Evolutionary conservation across 345 rosid species (phyloP).

Genomic region (Gossypium turneri): DNA sequence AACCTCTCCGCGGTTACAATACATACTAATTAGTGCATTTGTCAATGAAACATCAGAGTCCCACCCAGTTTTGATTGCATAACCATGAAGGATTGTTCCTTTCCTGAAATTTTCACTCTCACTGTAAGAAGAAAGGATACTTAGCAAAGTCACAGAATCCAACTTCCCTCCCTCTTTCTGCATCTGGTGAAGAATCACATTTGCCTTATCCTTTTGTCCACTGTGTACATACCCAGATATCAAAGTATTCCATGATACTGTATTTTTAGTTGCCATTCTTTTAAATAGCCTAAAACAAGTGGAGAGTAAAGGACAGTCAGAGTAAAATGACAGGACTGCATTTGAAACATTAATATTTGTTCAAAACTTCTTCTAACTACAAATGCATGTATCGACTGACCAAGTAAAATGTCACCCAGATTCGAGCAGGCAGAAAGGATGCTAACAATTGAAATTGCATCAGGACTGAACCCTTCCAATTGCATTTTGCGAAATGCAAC

Average conservation of each 20-base stretch:
- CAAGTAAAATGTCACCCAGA: slow-evolving; percentile 24
- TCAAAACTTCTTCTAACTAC: slow-evolving; percentile 32
- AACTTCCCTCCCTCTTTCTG: slow-evolving; percentile 32
- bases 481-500: slow-evolving; percentile 38
- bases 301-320: slow-evolving; percentile 22
- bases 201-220: slow-evolving; percentile 36
- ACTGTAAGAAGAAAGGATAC: slow-evolving; percentile 24
- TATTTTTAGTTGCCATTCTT: slow-evolving; percentile 26
- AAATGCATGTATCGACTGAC: slow-evolving; percentile 45
- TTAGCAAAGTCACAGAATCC: slow-evolving; percentile 42
- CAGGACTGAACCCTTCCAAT: slow-evolving; percentile 30
- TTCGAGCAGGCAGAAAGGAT: slow-evolving; percentile 45
- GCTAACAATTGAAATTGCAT: slow-evolving; percentile 46
- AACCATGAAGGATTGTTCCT: slow-evolving; percentile 64
- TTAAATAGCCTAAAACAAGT: slow-evolving; percentile 31
- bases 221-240: slow-evolving; percentile 32
- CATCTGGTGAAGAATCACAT: slow-evolving; percentile 37
- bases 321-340: slow-evolving; percentile 39
- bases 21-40: slow-evolving; percentile 48
- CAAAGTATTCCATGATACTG: slow-evolving; percentile 42
- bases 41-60: slow-evolving; percentile 30
- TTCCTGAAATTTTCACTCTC: slow-evolving; percentile 18
- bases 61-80: slow-evolving; percentile 35
- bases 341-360: slow-evolving; percentile 34
- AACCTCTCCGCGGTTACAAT: slow-evolving; percentile 36